phyloP scores from a whole-genome alignment of 176 grass and related monocot genomes.

The Carex myosuroides region DNA sequence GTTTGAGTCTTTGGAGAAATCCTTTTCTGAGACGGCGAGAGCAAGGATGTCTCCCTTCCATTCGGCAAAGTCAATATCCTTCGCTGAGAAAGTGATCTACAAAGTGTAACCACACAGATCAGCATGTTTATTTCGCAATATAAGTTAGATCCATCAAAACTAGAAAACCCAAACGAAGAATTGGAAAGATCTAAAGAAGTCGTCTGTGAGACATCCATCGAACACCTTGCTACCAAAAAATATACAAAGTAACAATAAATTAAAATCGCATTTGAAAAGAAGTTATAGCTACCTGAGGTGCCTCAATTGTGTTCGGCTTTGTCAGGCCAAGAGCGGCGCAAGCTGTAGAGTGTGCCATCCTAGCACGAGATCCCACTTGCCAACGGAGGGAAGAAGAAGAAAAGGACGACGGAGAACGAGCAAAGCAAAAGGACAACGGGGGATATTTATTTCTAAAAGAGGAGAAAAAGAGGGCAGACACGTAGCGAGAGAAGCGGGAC shows the following conservation, averaged over 20 bases:
- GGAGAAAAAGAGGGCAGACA: slow-evolving; percentile 7
- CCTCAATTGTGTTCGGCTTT: slow-evolving; percentile 56
- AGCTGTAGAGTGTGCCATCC: slow-evolving; percentile 65
- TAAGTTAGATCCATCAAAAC: neutral
- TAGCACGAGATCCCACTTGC: slow-evolving; percentile 29
- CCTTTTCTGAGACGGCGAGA: slow-evolving; percentile 81
- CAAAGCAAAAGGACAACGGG: neutral
- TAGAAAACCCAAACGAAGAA: neutral
- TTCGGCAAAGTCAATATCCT: slow-evolving; percentile 64
- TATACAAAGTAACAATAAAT: neutral
- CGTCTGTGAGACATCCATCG: neutral
- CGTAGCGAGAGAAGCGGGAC: slow-evolving; percentile 11
- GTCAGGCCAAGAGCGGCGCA: slow-evolving; percentile 65
- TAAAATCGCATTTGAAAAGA: neutral
- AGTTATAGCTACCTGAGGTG: slow-evolving; percentile 49
- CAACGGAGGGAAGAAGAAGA: slow-evolving; percentile 6
- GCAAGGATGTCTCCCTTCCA: slow-evolving; percentile 89
- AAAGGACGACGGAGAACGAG: neutral
- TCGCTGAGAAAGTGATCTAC: slow-evolving; percentile 60
- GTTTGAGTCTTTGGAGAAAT: slow-evolving; percentile 59
- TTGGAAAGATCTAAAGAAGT: neutral
- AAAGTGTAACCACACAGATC: neutral
- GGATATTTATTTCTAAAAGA: neutral
- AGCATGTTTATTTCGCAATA: neutral
- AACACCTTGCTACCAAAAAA: slow-evolving; percentile 18